Base-by-base conservation (phyloP, 441 rosid genomes). In the Jatropha multifida region DNA sequence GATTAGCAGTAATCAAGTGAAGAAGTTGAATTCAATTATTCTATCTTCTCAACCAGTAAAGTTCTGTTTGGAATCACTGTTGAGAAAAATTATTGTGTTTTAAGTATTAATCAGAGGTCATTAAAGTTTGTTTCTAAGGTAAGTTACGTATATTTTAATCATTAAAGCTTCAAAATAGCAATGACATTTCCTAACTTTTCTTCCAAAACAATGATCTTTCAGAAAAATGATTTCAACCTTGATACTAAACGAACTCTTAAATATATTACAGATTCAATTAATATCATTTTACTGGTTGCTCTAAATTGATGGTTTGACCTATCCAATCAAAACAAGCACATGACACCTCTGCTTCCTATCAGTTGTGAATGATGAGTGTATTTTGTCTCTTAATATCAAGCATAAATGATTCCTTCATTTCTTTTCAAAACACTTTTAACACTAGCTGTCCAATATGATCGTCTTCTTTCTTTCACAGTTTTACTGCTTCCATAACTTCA, bases 21-120 rank as follows among this genome's bases (percentile, higher is more conserved):
- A n/a, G 32, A 74, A 17, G 56, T 44, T 66, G 65, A 56, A 67
- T 56, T 38, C 63, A 20, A 11, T 17, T 14, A 74, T 27, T 71
- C 27, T 44, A 2, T 68, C 72, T 74, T 67, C 37, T 23, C 13
- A 44, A 27, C 10, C 5, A 42, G 46, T 3, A 73, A 63, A 49
- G 32, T 32, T 32, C 32, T 32, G 32, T 32, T 32, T 32, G 32
- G 32, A 32, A 32, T 32, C 2, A 1, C 48, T 44, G 10, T 44
- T 44, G 6, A 7, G 48, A 44, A 4, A 44, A 44, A 4, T 11
- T 23, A 44, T 44, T 6, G 6, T 7, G 48, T 44, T 44, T 7
- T 4, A 44, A 44, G 48, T 11, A 44, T 6, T 44, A 44, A 44
- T 44, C 46, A 6, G 48, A 44, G 7, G 10, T 44, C 9, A 44